phyloP scores from a whole-genome alignment of 2,329 filamentous ascomycete species.

The Neofusicoccum sp. region DNA sequence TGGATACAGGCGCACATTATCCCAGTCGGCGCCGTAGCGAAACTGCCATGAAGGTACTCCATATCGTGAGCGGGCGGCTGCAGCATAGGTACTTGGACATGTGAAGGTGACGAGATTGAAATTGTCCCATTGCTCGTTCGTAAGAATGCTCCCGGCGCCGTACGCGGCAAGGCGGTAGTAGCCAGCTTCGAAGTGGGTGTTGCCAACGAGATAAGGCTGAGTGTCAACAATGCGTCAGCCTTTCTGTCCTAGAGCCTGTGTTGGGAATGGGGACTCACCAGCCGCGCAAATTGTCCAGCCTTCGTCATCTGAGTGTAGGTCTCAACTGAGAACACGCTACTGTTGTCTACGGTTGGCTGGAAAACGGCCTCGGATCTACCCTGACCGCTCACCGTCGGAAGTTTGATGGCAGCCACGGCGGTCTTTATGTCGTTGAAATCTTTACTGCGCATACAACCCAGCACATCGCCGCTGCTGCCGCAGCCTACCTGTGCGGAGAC shows the following conservation, averaged over 20 bases:
- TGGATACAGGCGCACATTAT: conserved; percentile 34
- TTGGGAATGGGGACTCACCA: neutral
- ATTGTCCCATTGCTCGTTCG: conserved; percentile 26
- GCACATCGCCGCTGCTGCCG: conserved; percentile 27
- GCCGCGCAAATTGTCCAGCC: neutral
- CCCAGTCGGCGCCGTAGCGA: conserved; percentile 36
- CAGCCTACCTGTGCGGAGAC: conserved; percentile 41
- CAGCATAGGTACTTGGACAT: conserved; percentile 25
- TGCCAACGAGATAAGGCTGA: conserved; percentile 21
- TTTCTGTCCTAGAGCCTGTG: no score
- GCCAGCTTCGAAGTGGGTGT: conserved; percentile 28
- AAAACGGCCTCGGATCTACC: conserved; percentile 23
- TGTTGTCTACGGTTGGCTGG: conserved; percentile 1
- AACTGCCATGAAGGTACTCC: conserved; percentile 38
- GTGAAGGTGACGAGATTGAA: conserved; percentile 28
- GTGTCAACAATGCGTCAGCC: neutral
- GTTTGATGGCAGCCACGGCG: conserved; percentile 24
- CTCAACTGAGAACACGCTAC: neutral
- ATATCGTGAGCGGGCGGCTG: conserved; percentile 25
- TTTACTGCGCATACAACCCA: conserved; percentile 38
- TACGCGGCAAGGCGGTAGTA: conserved; percentile 30
- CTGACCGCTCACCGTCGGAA: conserved; percentile 23
- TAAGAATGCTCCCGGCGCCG: conserved; percentile 25
- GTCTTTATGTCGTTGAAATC: conserved; percentile 25
- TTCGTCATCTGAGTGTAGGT: neutral